Base-by-base conservation (phyloP, 23 red algal species). In the Gracilaria domingensis region DNA sequence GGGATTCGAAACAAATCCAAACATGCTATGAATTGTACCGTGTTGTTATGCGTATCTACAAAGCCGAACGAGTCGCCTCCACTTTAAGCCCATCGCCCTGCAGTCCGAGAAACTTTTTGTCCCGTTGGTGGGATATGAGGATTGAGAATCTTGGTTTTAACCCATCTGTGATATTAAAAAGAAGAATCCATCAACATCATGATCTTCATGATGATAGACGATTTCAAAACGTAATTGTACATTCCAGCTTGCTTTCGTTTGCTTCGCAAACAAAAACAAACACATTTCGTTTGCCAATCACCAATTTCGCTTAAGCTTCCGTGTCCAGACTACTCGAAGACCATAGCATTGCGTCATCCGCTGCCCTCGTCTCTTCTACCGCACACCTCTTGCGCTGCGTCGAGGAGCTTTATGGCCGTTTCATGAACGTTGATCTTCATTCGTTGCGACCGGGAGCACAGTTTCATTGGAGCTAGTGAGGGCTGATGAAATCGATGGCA, bases 371-470 rank as follows among this genome's bases (percentile, higher is more conserved):
- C 35, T n/a, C 45, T 45, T 29, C 60, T 38, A 18, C 85, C 85
- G 59, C 85, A 89, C 32, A 89, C 67, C 8, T 42, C 40, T 79
- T 89, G 85, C 1, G 85, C 85, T 66, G 75, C 80, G 37, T 89
- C 53, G 11, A 89, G 39, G 12, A 89, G 55, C 40, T 66, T 58
- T 56, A 14, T 53, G 26, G 75, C 75, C 30, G 62, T 72, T 30
- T 91, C 75, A 73, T 26, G 40, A n/a, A 58, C 39, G 34, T 91
- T 59, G 32, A 91, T 75, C 48, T 81, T 91, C 76, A 91, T 26
- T 75, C 78, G 51, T 71, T 91, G 88, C 60, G 78, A 62, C 12
- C 78, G 55, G 48, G 88, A 51, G 57, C 88, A 91, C 6, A 83
- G 37, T 35, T 83, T 83, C 59, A 91, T 75, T 53, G 59, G 76